A percentile compares a stretch with the other conserved stretches of the same genome.
phyloP scores from a whole-genome alignment of 2,329 filamentous ascomycete species.

The Alternaria hordeiaustralica region DNA sequence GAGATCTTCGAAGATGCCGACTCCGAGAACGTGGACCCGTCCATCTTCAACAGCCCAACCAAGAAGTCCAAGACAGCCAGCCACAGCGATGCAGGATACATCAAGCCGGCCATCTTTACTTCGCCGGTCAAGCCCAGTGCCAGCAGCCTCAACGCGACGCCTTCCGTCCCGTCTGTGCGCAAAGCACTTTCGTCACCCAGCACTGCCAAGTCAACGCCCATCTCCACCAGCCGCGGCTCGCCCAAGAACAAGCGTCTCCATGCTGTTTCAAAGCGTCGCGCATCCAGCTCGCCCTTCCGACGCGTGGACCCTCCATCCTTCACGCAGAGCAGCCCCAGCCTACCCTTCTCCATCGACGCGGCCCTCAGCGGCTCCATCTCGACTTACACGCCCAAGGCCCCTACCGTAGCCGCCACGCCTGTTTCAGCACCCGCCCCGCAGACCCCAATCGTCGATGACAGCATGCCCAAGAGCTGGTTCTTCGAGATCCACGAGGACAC shows the following conservation, averaged over 20 bases:
- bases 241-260: slow-evolving; percentile 74
- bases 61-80: slow-evolving; percentile 59
- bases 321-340: slow-evolving; percentile 52
- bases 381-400: slow-evolving; percentile 60
- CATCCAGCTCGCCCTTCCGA: slow-evolving; percentile 64
- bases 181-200: slow-evolving; percentile 52
- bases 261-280: slow-evolving; percentile 72
- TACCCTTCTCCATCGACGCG: slow-evolving; percentile 84
- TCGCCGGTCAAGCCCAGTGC: slow-evolving; percentile 33
- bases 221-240: slow-evolving; percentile 70
- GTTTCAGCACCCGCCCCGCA: slow-evolving; percentile 37
- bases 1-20: slow-evolving; percentile 57
- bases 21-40: slow-evolving; percentile 66
- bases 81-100: slow-evolving; percentile 34
- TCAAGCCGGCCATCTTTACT: slow-evolving; percentile 49
- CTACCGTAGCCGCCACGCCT: slow-evolving; percentile 40
- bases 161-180: slow-evolving; percentile 38
- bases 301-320: slow-evolving; percentile 76
- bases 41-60: slow-evolving; percentile 56
- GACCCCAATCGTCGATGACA: slow-evolving; percentile 56
- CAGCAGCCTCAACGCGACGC: slow-evolving; percentile 34
- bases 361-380: slow-evolving; percentile 79
- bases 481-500: slow-evolving; percentile 97
- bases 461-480: slow-evolving; percentile 71
- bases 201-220: slow-evolving; percentile 52